Evolutionary conservation across 139 green algal genomes (phyloP).

Genomic region (Tetraselmis striata): DNA sequence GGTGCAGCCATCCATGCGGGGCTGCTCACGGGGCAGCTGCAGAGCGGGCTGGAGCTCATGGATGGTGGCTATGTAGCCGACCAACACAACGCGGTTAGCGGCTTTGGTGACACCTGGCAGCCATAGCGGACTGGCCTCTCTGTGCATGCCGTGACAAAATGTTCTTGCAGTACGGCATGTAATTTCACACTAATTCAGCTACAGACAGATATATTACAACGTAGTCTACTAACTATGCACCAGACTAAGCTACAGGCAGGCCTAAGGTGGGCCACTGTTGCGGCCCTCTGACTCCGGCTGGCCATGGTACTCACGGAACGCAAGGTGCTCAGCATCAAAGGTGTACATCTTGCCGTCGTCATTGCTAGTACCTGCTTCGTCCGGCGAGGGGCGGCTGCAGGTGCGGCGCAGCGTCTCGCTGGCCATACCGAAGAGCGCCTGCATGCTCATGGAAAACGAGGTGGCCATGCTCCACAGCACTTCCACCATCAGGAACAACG

Average conservation of each 20-base stretch:
- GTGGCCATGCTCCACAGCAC: not conserved
- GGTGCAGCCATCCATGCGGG: constrained; percentile 31
- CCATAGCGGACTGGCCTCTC: no score
- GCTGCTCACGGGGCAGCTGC: not conserved
- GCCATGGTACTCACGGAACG: not conserved
- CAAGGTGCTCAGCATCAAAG: not conserved
- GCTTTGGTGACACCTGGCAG: not conserved
- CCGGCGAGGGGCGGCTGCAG: not conserved
- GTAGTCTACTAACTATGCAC: no score
- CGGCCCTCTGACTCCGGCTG: not conserved
- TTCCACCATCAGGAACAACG: not conserved
- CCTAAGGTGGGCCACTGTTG: no score
- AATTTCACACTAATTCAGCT: no score
- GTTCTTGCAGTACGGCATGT: no score
- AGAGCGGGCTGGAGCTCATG: not conserved
- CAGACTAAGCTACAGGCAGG: no score
- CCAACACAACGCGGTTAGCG: not conserved
- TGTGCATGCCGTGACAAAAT: no score
- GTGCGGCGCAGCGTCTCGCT: not conserved
- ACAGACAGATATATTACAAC: no score
- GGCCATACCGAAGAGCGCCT: not conserved
- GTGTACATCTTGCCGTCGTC: not conserved
- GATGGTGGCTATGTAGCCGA: not conserved
- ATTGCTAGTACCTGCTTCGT: not conserved
- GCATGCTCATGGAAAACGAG: not conserved